Evolutionary conservation across 2,329 filamentous ascomycete species (phyloP).

Genomic region (Aspergillus alliaceus): DNA sequence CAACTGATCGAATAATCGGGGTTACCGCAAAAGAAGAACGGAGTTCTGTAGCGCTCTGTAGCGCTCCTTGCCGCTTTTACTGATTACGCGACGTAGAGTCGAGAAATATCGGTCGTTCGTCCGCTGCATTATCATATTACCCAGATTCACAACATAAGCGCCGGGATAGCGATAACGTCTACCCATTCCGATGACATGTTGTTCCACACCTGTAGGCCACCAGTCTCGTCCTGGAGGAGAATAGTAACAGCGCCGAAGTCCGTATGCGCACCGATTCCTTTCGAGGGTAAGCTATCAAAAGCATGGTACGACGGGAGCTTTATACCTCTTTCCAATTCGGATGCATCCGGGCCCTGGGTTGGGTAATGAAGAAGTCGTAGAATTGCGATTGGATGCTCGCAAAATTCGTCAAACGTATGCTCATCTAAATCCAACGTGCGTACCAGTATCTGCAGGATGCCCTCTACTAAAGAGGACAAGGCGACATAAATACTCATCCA

Average conservation of each 20-base stretch:
- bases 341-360: not conserved
- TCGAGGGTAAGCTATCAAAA: no score
- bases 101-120: slow-evolving; percentile 34
- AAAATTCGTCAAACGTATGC: slow-evolving; percentile 23
- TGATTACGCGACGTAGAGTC: slow-evolving; percentile 37
- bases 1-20: slow-evolving; percentile 1
- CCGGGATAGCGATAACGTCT: slow-evolving; percentile 42
- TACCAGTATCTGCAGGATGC: not conserved
- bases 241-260: not conserved
- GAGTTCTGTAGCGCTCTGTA: no score
- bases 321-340: not conserved
- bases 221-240: not conserved
- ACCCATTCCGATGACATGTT: slow-evolving; percentile 47
- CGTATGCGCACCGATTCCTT: not conserved
- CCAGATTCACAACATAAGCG: slow-evolving; percentile 55
- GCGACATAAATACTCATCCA: not conserved
- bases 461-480: not conserved
- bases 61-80: slow-evolving; percentile 29
- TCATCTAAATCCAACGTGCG: not conserved
- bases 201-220: slow-evolving; percentile 47
- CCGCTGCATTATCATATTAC: slow-evolving; percentile 49
- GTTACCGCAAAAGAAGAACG: slow-evolving; percentile 39
- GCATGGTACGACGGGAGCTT: not conserved
- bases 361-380: slow-evolving; percentile 28
- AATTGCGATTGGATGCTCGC: slow-evolving; percentile 25